A percentile compares a stretch with the other conserved stretches of the same genome.
These are phyloP conservation scores for Trametes pubescens DNA, from an alignment of 1,284 basidiomycete species.

Conservation along the genomic window DNA sequence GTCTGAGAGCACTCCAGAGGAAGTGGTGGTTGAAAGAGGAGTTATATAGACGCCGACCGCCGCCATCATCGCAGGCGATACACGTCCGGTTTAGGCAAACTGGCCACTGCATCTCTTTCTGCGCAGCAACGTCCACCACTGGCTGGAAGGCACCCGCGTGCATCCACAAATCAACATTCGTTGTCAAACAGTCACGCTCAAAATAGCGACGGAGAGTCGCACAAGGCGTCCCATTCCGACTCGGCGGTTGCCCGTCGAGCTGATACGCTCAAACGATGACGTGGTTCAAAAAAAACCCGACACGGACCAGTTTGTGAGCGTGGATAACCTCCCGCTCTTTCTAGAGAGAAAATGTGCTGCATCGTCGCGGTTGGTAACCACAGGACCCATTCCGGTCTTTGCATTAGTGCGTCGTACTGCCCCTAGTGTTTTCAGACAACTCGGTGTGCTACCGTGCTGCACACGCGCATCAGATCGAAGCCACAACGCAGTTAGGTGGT, in stretches of 20 bases:
- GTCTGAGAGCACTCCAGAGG: no score
- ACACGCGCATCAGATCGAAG: not conserved
- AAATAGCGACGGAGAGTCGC: not conserved
- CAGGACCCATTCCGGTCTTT: not conserved
- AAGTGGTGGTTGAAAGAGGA: not conserved
- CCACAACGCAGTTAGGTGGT: not conserved
- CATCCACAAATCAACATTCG: not conserved
- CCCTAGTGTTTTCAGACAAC: not conserved
- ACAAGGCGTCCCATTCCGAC: no score
- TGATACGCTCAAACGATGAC: no score
- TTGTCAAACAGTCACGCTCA: not conserved
- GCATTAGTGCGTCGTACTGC: not conserved
- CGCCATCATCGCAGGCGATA: not conserved
- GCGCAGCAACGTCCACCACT: not conserved
- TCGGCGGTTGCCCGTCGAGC: no score
- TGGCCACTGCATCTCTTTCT: not conserved
- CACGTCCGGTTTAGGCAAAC: not conserved
- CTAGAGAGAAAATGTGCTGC: no score
- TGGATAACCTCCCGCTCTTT: no score
- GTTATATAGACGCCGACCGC: not conserved
- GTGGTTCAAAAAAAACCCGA: no score
- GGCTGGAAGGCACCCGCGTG: not conserved
- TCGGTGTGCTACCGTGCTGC: no score
- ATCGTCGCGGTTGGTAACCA: no score
- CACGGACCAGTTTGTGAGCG: no score